Evolutionary conservation across 495 filamentous ascomycete species (phyloP).

Genomic region (Trypethelium eluteriae): DNA sequence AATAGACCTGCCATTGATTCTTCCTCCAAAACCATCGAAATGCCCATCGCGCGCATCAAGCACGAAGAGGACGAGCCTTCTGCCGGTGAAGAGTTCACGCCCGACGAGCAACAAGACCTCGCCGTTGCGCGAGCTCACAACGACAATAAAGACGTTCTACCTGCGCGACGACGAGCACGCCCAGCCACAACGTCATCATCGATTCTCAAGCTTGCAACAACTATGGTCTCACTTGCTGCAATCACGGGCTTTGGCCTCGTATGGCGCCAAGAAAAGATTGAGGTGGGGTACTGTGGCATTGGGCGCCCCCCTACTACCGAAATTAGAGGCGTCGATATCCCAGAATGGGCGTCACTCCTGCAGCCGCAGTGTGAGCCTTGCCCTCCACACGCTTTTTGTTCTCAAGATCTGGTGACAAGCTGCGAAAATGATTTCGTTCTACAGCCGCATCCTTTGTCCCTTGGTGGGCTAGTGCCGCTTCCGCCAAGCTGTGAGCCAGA

Average conservation of each 20-base stretch:
- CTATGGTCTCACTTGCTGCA: neutral
- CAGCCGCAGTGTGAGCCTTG: conserved; percentile 87
- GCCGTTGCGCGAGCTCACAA: conserved; percentile 49
- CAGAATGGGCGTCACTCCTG: conserved; percentile 52
- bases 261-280: conserved; percentile 90
- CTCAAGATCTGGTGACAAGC: conserved; percentile 59
- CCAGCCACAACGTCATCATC: conserved; percentile 10
- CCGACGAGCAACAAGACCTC: conserved; percentile 76
- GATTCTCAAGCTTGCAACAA: neutral
- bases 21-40: conserved; percentile 39
- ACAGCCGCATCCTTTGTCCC: conserved; percentile 71
- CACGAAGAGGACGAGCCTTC: conserved; percentile 40
- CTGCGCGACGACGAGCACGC: conserved; percentile 26
- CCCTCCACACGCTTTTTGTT: conserved; percentile 85
- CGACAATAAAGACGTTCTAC: conserved; percentile 34
- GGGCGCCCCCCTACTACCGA: conserved; percentile 47
- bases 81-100: conserved; percentile 82
- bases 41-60: conserved; percentile 29
- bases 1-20: neutral
- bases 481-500: conserved; percentile 93
- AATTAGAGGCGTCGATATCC: conserved; percentile 35
- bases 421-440: conserved; percentile 86
- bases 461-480: conserved; percentile 74
- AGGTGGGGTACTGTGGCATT: conserved; percentile 88
- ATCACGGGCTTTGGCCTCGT: conserved; percentile 66